Base-by-base conservation (phyloP, 1,139 yeast species). In the Kodamaea arcana region DNA sequence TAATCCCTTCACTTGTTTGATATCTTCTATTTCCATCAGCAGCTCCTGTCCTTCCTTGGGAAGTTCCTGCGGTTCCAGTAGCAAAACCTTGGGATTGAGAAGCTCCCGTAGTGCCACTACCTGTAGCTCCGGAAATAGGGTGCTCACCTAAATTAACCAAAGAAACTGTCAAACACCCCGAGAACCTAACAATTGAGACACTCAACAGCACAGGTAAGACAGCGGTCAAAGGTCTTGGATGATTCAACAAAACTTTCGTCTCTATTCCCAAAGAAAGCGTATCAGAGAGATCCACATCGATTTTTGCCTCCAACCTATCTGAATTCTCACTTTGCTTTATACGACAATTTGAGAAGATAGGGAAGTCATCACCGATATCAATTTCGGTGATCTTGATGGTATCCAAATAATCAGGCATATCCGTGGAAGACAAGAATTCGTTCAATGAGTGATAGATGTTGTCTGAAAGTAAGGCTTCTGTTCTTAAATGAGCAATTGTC, bases 281-380 rank as follows among this genome's bases (percentile, higher is more conserved):
- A 53, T 92, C 99, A 8, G 94, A 78, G 33, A 94, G 65, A 54
- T 90, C 97, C 26, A 92, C 94, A 56, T 92, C 97, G 32, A 94
- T 90, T 44, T 84, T 88, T 0, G 96, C 97, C 54, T 92, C 97
- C 31, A 84, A 56, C 39, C 85, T 69, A 11, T 79, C 79, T 1
- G 60, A 46, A 12, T 60, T 62, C n/a, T 54, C 51, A 39, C 64
- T 72, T 44, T 81, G 81, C 41, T 72, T 73, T 18, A 94, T 85
- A 32, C 95, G 74, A 60, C 99, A 92, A 55, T 94, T 92, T 40
- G 95, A 83, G 54, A 92, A 85, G 32, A 92, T 86, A 2, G 99
- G 99, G 53, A 82, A 94, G 56, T 90, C 97, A 53, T 88, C 87
- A 25, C 99, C 99, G 40, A 92, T 81, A 52, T 90, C 94, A 21